Base-by-base conservation (phyloP, 2,329 filamentous ascomycete genomes). In the Dactylonectria estremocensis region DNA sequence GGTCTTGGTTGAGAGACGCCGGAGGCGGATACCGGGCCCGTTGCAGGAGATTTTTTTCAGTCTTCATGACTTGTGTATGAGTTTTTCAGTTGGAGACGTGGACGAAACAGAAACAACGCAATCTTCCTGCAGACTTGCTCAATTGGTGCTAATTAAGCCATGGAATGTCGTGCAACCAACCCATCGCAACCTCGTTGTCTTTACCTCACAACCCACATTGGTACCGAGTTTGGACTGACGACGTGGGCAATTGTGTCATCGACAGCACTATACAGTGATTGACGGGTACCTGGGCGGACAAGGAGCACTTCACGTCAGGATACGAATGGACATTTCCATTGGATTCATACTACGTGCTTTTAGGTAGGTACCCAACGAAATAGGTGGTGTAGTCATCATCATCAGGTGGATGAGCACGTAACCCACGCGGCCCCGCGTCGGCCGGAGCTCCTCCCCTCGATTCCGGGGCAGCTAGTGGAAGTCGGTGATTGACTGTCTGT, bases 161-260 rank as follows among this genome's bases (percentile, higher is more conserved):
- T 53, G 52, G 33, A 58, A 66, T 68, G 67, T 46, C 67, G 69
- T 76, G 70, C 67, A 69, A 72, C 70, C 66, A 69, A 72, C 70
- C 65, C 54, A 64, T 64, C 53, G 66, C 64, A 72, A 56, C 54
- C 48, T 61, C 55, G 65, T 60, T 40, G 18, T 55, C 61, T 53
- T 61, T 33, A 67, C 61, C 66, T 61, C 59, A 69, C 55, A 62
- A 62, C 63, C 68, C 67, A 66, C 66, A 28, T 63, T 50, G 62
- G 70, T 74, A 56, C 72, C 59, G 37, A 61, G 60, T 65, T 68
- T 68, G 60, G 70, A 50, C 14, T 48, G 55, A 50, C 37, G 37
- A 28, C 46, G 11, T 67, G 61, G 61, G 58, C 31, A 50, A 74
- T 76, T 76, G 66, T 76, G 72, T 76, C 73, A 76, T 75, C 63